Evolutionary conservation across 352 stramenopile genomes (phyloP).

Genomic region (Pythium sukuiense): DNA sequence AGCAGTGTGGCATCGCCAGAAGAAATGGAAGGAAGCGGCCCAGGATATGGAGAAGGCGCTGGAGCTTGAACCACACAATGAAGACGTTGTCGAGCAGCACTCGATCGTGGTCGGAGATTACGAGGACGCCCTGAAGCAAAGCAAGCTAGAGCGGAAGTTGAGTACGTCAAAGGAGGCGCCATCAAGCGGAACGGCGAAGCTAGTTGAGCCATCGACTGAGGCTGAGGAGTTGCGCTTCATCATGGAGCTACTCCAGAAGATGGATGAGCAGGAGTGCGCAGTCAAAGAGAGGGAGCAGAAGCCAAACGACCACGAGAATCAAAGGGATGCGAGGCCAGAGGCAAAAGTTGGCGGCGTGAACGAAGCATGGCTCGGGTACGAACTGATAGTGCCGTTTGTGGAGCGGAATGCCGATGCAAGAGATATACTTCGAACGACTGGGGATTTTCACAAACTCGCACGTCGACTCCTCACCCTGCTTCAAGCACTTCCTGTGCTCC

Average conservation of each 20-base stretch:
- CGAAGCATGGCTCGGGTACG: slow-evolving; percentile 44
- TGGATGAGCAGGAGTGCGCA: slow-evolving; percentile 30
- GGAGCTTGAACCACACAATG: slow-evolving; percentile 45
- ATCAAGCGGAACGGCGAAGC: neutral
- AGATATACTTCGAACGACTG: slow-evolving; percentile 56
- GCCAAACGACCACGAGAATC: neutral
- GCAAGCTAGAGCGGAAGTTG: slow-evolving; percentile 30
- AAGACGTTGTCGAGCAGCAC: slow-evolving; percentile 67
- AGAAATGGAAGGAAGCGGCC: slow-evolving; percentile 47
- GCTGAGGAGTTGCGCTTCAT: slow-evolving; percentile 52
- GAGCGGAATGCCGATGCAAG: slow-evolving; percentile 43
- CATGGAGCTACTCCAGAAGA: slow-evolving; percentile 43
- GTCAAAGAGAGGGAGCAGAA: neutral
- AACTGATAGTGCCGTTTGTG: slow-evolving; percentile 54
- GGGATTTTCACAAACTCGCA: slow-evolving; percentile 47
- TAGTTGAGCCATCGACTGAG: neutral
- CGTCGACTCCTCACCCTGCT: slow-evolving; percentile 34
- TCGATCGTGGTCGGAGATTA: slow-evolving; percentile 74
- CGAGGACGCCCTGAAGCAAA: slow-evolving; percentile 48
- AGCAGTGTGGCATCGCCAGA: slow-evolving; percentile 47
- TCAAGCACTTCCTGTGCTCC: neutral
- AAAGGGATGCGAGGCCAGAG: neutral
- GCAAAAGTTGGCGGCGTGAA: neutral
- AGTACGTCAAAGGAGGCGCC: neutral
- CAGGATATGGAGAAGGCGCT: slow-evolving; percentile 56